Conservation (phyloP, 1,139 yeast genomes). For the Taphrina confusa region DNA sequence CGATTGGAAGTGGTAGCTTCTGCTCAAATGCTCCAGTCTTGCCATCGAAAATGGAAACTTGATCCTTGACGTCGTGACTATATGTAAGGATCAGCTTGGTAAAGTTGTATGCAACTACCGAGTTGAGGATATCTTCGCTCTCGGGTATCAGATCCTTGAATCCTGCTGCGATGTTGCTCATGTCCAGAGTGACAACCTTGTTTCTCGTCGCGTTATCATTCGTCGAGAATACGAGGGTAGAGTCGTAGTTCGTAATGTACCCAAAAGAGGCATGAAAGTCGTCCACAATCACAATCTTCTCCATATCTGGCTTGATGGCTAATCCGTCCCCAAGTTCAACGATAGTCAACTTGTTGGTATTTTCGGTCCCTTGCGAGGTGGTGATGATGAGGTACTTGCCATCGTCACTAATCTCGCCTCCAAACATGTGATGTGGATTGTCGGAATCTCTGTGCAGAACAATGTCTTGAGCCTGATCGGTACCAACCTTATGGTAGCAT, state of each 20-base stretch:
- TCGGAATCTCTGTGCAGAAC: conserved; percentile 17
- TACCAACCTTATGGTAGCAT: conserved; percentile 24
- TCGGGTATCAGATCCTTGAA: conserved; percentile 22
- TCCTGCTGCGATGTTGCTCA: conserved; percentile 12
- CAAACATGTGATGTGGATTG: conserved; percentile 25
- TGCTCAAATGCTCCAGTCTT: conserved; percentile 17
- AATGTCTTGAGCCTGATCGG: conserved; percentile 20
- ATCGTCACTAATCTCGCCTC: conserved; percentile 21
- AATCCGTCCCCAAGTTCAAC: conserved; percentile 12
- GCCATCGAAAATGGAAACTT: conserved; percentile 25
- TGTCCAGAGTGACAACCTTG: conserved; percentile 20
- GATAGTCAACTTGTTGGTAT: conserved; percentile 21
- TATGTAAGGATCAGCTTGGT: conserved; percentile 24
- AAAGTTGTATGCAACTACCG: conserved; percentile 10
- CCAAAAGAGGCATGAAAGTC: conserved; percentile 78
- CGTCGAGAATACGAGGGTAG: conserved; percentile 22
- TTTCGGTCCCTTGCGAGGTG: conserved; percentile 29
- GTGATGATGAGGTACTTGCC: conserved; percentile 26
- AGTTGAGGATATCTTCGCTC: conserved; percentile 17
- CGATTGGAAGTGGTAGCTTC: conserved; percentile 21
- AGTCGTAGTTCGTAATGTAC: conserved; percentile 51
- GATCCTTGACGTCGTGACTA: conserved; percentile 32
- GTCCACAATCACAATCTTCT: conserved; percentile 74
- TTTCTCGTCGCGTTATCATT: conserved; percentile 24
- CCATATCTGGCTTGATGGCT: conserved; percentile 45